Evolutionary conservation across 768 basidiomycete genomes (phyloP).

Genomic region (Agrocybe pediades): DNA sequence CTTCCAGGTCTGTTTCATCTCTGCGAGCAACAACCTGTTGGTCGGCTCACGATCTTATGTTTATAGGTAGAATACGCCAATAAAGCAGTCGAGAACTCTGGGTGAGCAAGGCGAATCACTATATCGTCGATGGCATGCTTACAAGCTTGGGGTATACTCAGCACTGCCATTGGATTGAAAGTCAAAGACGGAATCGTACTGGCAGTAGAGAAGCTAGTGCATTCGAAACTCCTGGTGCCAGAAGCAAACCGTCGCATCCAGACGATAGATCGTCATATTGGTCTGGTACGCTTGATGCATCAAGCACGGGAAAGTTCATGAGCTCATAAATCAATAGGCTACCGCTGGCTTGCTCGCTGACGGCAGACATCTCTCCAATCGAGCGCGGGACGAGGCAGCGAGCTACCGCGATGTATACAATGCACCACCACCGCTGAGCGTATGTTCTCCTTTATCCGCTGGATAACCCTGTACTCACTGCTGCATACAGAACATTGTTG

Average conservation of each 20-base stretch:
- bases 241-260: conserved; percentile 93
- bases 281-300: conserved; percentile 57
- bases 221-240: conserved; percentile 94
- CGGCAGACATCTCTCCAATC: conserved; percentile 83
- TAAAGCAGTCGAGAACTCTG: conserved; percentile 99
- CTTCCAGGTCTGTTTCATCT: conserved; percentile 71
- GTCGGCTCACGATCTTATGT: conserved; percentile 8
- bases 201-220: conserved; percentile 97
- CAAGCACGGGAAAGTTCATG: background rate
- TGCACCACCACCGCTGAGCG: conserved; percentile 79
- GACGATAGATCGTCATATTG: conserved; percentile 91
- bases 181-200: conserved; percentile 94
- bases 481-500: conserved; percentile 42
- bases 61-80: conserved; percentile 93
- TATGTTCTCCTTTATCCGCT: conserved; percentile 26
- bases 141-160: conserved; percentile 28
- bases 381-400: conserved; percentile 82
- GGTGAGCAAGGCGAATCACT: conserved; percentile 47
- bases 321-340: conserved; percentile 53
- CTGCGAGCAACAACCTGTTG: background rate
- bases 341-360: conserved; percentile 94
- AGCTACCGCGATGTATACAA: conserved; percentile 75
- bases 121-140: conserved; percentile 6
- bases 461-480: background rate
- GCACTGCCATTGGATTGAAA: conserved; percentile 94